Evolutionary conservation across 257 asterid genomes (phyloP), one percentile per base, ranked within the genome.

Genomic region (Salvia miltiorrhiza): DNA sequence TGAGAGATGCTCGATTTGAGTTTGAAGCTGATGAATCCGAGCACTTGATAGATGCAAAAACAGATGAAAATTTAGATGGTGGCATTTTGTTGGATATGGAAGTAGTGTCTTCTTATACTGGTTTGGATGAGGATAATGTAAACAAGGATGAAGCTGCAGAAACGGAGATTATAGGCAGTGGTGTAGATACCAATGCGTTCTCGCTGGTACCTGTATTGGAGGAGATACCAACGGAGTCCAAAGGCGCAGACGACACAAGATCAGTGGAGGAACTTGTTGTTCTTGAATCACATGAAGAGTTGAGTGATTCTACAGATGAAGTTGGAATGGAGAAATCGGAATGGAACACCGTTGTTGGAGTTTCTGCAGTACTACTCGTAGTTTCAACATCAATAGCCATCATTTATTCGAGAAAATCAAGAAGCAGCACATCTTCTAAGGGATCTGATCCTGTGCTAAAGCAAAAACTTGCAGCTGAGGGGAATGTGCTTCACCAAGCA

Each of bases 331-430:
- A 48, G 69, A 69, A 76, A 71, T 20, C 16, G 37, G 82, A 72
- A 70, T 35, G 35, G 49, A 73, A 61, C 4, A 14, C 50, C 17
- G 4, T 67, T 20, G n/a, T 70, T 54, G 85, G 81, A 45, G 50
- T 77, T 62, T 70, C 67, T 53, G 14, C 72, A 23, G 49, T 57
- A 30, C 57, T 57, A 35, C 57, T 76, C 59, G 7, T 69, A 17
- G 6, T 76, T 16, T 62, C 79, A 37, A 71, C 78, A 66, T 84
- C 77, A 64, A 52, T 84, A 40, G 85, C 75, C 59, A 53, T 76
- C 48, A 4, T 82, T 17, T 21, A 69, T 39, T 33, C 66, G 28
- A 77, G 65, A 65, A 70, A 71, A 79, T 35, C 59, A 52, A 39
- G 33, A 8, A 76, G 71, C 60, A 62, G 61, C 55, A 17, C 64